Conservation (phyloP, 2,329 filamentous ascomycete genomes). For the Venturia carpophila region DNA sequence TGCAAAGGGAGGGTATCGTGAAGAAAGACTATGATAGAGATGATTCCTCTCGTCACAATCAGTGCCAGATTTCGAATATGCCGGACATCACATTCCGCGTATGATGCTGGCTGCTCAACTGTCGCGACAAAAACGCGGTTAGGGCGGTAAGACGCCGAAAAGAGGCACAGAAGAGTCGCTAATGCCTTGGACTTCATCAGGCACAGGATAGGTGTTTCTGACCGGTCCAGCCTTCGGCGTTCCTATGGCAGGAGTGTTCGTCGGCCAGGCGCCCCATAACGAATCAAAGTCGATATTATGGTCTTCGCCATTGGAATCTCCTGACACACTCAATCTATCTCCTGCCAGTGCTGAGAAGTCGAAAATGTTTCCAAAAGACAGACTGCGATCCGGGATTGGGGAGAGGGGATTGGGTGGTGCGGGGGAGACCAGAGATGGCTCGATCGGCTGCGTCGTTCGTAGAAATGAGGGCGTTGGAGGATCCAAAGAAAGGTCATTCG, state of each 20-base stretch:
- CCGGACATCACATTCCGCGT: not conserved
- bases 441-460: constrained; percentile 4
- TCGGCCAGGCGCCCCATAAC: constrained; percentile 34
- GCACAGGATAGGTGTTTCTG: not conserved
- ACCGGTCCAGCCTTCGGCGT: not conserved
- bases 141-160: constrained; percentile 24
- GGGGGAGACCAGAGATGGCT: constrained; percentile 14
- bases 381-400: not conserved
- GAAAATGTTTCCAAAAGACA: constrained; percentile 25
- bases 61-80: not conserved
- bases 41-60: not conserved
- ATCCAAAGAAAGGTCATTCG: not conserved
- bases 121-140: not conserved
- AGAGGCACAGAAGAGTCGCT: constrained; percentile 30
- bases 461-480: not conserved
- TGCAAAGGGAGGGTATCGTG: no score
- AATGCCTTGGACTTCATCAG: constrained; percentile 25
- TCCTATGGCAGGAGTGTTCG: constrained; percentile 12
- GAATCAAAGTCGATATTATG: constrained; percentile 37
- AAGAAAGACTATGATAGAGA: not conserved
- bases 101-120: not conserved
- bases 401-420: constrained; percentile 12
- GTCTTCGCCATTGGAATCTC: constrained; percentile 29
- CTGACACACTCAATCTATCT: constrained; percentile 22
- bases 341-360: constrained; percentile 32